phyloP scores from a whole-genome alignment of 106 monocot species.

The Acorus gramineus region DNA sequence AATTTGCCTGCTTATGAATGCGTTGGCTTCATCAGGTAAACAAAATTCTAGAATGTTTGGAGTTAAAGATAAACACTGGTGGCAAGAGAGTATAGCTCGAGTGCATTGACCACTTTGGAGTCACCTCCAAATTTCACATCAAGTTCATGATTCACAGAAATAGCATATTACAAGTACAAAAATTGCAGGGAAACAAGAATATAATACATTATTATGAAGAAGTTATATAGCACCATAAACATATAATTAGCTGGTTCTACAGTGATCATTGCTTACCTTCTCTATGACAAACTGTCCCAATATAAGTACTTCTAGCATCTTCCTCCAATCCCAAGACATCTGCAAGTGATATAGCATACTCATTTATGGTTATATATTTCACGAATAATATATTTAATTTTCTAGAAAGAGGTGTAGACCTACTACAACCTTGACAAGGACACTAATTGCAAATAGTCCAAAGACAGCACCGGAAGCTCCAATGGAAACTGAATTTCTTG shows the following conservation, averaged over 20 bases:
- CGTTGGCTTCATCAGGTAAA: too few species aligned
- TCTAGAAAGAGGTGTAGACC: neutral
- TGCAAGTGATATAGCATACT: conserved; percentile 14
- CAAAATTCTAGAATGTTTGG: too few species aligned
- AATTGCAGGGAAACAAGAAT: too few species aligned
- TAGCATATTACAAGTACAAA: too few species aligned
- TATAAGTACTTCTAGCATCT: conserved; percentile 96
- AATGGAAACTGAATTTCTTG: conserved; percentile 66
- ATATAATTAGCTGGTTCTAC: neutral
- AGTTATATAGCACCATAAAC: neutral
- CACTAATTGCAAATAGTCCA: conserved; percentile 93
- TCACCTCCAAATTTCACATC: too few species aligned
- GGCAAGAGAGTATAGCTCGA: too few species aligned
- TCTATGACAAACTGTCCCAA: conserved; percentile 97
- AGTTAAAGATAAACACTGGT: neutral
- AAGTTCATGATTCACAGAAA: too few species aligned
- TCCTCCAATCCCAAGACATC: conserved; percentile 99
- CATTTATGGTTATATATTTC: neutral
- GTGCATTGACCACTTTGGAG: too few species aligned
- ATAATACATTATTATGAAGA: too few species aligned
- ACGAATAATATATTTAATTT: too few species aligned
- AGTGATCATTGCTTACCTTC: conserved; percentile 28
- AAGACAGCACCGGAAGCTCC: conserved; percentile 99
- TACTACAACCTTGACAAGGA: conserved; percentile 77
- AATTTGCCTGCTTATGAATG: too few species aligned